Conservation (phyloP, 805 yeast genomes). For the Candida parachauliodes region DNA sequence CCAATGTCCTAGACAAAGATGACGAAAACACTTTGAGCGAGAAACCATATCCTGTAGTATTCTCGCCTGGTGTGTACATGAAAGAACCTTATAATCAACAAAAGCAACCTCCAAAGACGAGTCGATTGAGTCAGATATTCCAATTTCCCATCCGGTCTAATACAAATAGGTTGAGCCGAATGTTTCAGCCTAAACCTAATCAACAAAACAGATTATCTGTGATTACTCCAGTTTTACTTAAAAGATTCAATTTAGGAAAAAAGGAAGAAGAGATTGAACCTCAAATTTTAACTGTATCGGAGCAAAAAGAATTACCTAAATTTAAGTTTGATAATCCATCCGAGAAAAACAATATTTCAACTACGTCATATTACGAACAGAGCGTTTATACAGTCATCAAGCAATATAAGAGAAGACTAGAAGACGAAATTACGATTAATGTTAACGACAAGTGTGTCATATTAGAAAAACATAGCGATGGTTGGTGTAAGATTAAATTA, state of each 20-base stretch:
- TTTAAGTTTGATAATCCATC: neutral
- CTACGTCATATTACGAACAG: conserved; percentile 3
- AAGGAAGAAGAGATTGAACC: conserved; percentile 1
- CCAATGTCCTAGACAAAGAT: conserved; percentile 1
- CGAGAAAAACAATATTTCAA: neutral
- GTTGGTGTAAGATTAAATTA: conserved; percentile 35
- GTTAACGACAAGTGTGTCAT: conserved; percentile 29
- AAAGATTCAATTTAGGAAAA: conserved; percentile 28
- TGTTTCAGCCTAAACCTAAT: conserved; percentile 1
- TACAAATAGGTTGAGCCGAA: conserved; percentile 4
- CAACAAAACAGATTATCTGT: conserved; percentile 9
- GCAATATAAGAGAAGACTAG: conserved; percentile 23
- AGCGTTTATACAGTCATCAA: conserved; percentile 20
- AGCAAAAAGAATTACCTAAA: neutral
- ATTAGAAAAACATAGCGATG: conserved; percentile 27
- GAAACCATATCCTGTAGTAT: conserved; percentile 10
- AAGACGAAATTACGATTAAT: conserved; percentile 31
- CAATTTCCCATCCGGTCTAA: neutral
- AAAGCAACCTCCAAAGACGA: conserved; percentile 5
- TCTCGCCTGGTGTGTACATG: conserved; percentile 8
- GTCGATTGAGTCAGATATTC: conserved; percentile 5
- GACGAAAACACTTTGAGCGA: conserved; percentile 1
- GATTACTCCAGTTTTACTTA: conserved; percentile 30
- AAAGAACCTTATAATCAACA: conserved; percentile 7
- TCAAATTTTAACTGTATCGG: neutral